Evolutionary conservation across 2,329 filamentous ascomycete genomes (phyloP), one percentile per base, ranked within the genome.

Genomic region (Penicillium sp.): DNA sequence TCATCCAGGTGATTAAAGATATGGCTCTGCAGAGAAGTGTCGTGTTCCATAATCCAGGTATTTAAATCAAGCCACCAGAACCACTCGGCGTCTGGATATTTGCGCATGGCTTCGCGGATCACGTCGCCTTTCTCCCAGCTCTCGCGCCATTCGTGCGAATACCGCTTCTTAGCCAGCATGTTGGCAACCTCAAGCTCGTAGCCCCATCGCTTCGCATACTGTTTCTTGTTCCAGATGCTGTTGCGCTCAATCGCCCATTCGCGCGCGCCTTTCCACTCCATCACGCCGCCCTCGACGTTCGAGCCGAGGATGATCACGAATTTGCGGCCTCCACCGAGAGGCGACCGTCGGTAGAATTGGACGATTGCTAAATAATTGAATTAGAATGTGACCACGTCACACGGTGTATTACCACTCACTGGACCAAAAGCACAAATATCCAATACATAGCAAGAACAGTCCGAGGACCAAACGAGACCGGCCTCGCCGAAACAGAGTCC

Each of bases 111-210:
- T 56, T 90, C 89, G 55, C 93, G 85, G 65, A 99, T 85, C 39
- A 90, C 90, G 71, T 99, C 94, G 56, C 96, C 92, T 79, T 97
- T 99, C 75, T 99, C 94, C 94, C 94, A 99, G 71, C 93, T 95
- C 75, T 99, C 94, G 66, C 94, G 85, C 94, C 94, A 99, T 75
- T 99, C 94, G 75, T 99, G 94, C 26, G 94, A 93, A 70, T 99
- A 99, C 61, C 92, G 86, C 77, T 96, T 97, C 82, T 96, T 96
- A 49, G 92, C 96, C 76, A 91, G 93, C 92, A 99, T 95, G 72
- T 99, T 95, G 61, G 95, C 90, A 68, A 97, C 88, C 71, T 99
- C 94, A 53, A 99, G 78, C 57, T 96, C 88, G 71, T 99, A 97
- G 13, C 94, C 94, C 92, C 94, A 97, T 70, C 81, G 82, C 31